Conservation (phyloP, 768 basidiomycete species). For the Boletus tomentosulus region DNA sequence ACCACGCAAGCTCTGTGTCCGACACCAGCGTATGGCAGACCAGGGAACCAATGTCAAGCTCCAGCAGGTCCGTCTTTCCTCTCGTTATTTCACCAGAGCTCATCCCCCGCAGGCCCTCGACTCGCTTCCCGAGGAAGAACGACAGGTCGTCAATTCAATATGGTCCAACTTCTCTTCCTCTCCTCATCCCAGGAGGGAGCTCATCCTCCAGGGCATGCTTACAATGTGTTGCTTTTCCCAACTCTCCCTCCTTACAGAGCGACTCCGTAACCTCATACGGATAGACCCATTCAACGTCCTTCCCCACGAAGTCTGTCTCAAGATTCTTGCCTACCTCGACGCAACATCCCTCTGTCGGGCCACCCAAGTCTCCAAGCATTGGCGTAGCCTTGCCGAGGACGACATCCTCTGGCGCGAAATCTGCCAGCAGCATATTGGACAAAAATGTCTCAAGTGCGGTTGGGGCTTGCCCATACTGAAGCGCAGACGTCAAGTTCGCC, state of each 20-base stretch:
- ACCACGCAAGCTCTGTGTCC: slow-evolving; percentile 76
- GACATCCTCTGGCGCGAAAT: slow-evolving; percentile 94
- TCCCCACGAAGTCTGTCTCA: slow-evolving; percentile 86
- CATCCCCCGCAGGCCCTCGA: slow-evolving; percentile 70
- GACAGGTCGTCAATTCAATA: slow-evolving; percentile 83
- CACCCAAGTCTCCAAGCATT: slow-evolving; percentile 81
- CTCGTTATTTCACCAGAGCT: neutral
- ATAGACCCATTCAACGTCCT: slow-evolving; percentile 91
- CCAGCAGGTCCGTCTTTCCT: slow-evolving; percentile 62
- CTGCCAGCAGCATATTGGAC: slow-evolving; percentile 97
- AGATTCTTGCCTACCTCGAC: slow-evolving; percentile 84
- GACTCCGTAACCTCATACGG: slow-evolving; percentile 87
- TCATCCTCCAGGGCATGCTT: slow-evolving; percentile 93
- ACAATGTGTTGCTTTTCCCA: slow-evolving; percentile 99
- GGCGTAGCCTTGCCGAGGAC: slow-evolving; percentile 90
- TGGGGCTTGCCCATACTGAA: slow-evolving; percentile 95
- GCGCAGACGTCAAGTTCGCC: slow-evolving; percentile 51
- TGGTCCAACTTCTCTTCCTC: slow-evolving; percentile 98
- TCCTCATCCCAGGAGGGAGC: slow-evolving; percentile 81
- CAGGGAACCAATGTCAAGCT: slow-evolving; percentile 89
- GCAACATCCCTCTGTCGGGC: slow-evolving; percentile 91
- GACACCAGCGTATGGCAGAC: slow-evolving; percentile 96
- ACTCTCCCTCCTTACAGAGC: slow-evolving; percentile 91
- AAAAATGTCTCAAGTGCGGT: slow-evolving; percentile 94
- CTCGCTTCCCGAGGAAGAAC: slow-evolving; percentile 77